Conservation (phyloP, 352 stramenopile species). For the Pseudoperonospora humuli region DNA sequence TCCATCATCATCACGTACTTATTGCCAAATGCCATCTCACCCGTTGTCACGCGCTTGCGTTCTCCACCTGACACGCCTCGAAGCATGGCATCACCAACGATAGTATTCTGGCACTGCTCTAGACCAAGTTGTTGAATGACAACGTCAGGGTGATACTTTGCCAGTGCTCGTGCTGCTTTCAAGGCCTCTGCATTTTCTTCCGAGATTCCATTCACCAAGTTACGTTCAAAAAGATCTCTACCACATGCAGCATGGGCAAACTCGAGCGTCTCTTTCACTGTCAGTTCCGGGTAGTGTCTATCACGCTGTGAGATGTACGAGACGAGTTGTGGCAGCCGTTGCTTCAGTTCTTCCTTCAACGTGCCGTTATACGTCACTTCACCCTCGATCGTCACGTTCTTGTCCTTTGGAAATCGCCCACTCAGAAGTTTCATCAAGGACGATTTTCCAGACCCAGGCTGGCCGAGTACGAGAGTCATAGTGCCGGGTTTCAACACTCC, state of each 20-base stretch:
- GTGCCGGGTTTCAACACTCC: conserved; percentile 35
- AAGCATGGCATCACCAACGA: conserved; percentile 23
- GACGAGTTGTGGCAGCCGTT: conserved; percentile 8
- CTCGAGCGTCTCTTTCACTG: too few relatives aligned
- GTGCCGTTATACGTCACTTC: conserved; percentile 13
- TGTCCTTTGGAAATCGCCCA: conserved; percentile 1
- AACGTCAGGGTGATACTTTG: conserved; percentile 9
- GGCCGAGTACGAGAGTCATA: conserved; percentile 37
- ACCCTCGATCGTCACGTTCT: conserved; percentile 7
- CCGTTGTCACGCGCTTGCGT: conserved; percentile 60
- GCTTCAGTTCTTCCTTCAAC: background rate
- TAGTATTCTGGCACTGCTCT: conserved; percentile 10
- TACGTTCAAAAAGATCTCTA: conserved; percentile 1
- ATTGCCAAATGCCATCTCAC: conserved; percentile 46
- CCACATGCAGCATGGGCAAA: conserved; percentile 9
- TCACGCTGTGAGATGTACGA: conserved; percentile 10
- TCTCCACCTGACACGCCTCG: conserved; percentile 61
- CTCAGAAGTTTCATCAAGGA: conserved; percentile 18
- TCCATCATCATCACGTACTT: conserved; percentile 18
- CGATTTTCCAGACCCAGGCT: conserved; percentile 14
- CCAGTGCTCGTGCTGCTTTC: background rate
- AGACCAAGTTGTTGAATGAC: conserved; percentile 12
- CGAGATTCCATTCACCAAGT: conserved; percentile 1
- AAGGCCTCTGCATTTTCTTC: conserved; percentile 8
- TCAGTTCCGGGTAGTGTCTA: conserved; percentile 9